phyloP scores from a whole-genome alignment of 164 flowering plant species.

The Aristolochia fimbriata region DNA sequence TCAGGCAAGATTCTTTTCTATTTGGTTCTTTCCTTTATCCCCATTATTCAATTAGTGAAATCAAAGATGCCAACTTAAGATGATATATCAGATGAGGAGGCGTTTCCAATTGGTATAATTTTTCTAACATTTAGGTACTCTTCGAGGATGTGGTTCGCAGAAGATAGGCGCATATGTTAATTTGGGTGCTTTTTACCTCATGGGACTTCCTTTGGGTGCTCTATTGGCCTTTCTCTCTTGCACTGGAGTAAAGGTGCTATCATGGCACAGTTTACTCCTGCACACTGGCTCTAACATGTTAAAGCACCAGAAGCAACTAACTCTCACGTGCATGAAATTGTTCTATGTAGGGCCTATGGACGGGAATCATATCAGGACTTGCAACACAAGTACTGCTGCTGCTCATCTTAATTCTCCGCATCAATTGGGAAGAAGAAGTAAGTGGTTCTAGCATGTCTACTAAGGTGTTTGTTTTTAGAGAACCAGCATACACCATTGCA shows the following conservation, averaged over 20 bases:
- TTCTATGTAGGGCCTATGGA: constrained; percentile 30
- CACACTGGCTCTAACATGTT: background rate
- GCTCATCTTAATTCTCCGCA: constrained; percentile 15
- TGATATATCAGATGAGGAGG: background rate
- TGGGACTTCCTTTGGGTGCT: constrained; percentile 50
- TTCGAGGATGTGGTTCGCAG: constrained; percentile 86
- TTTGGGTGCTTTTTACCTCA: constrained; percentile 58
- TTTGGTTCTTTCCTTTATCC: background rate
- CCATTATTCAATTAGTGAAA: background rate
- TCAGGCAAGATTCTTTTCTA: constrained; percentile 20
- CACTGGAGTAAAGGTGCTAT: constrained; percentile 49
- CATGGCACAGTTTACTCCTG: background rate
- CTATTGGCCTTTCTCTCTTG: constrained; percentile 46
- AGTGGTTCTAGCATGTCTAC: background rate
- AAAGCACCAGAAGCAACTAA: no score
- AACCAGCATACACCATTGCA: no score
- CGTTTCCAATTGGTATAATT: background rate
- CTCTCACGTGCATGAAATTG: background rate
- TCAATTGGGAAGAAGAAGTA: constrained; percentile 32
- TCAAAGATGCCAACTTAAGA: background rate
- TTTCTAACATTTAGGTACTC: constrained; percentile 27
- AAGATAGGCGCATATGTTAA: constrained; percentile 62
- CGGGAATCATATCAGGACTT: constrained; percentile 21
- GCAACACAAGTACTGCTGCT: constrained; percentile 8
- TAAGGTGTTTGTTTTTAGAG: no score